Evolutionary conservation across 345 rosid species (phyloP).

Genomic region (Arabis hirsuta): DNA sequence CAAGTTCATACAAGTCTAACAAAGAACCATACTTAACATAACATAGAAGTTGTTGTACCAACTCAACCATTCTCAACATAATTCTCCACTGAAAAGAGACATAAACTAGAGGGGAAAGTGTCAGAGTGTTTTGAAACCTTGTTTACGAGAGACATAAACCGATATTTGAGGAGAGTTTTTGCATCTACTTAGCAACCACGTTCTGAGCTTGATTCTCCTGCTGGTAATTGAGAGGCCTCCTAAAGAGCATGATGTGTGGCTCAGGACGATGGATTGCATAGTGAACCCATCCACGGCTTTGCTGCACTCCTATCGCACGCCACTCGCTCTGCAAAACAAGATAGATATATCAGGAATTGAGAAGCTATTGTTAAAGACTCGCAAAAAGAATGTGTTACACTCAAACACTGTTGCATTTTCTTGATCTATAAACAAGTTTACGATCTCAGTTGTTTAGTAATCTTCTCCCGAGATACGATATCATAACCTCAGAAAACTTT

Average conservation of each 20-base stretch:
- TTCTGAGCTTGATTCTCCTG: slow-evolving; percentile 70
- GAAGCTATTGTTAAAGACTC: not conserved
- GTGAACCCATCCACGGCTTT: slow-evolving; percentile 98
- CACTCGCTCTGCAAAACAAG: slow-evolving; percentile 67
- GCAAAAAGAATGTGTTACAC: too few species aligned
- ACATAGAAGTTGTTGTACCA: slow-evolving; percentile 10
- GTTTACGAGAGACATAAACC: slow-evolving; percentile 42
- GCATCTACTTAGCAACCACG: slow-evolving; percentile 54
- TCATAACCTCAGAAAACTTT: too few species aligned
- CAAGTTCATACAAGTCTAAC: not conserved
- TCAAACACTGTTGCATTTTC: too few species aligned
- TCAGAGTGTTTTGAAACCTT: not conserved
- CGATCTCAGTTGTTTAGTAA: not conserved
- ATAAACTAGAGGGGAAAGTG: not conserved
- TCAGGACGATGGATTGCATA: slow-evolving; percentile 98
- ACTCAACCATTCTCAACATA: slow-evolving; percentile 1
- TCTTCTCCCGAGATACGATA: too few species aligned
- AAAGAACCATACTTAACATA: slow-evolving; percentile 6
- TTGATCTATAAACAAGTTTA: too few species aligned
- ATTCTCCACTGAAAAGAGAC: not conserved
- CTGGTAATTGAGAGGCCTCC: slow-evolving; percentile 87
- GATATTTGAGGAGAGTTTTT: not conserved
- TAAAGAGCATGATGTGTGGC: slow-evolving; percentile 98
- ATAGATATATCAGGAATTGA: not conserved
- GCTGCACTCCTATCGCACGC: slow-evolving; percentile 96